Evolutionary conservation across 345 rosid species (phyloP), one percentile per base, ranked within the genome.

Genomic region (Viola odorata): DNA sequence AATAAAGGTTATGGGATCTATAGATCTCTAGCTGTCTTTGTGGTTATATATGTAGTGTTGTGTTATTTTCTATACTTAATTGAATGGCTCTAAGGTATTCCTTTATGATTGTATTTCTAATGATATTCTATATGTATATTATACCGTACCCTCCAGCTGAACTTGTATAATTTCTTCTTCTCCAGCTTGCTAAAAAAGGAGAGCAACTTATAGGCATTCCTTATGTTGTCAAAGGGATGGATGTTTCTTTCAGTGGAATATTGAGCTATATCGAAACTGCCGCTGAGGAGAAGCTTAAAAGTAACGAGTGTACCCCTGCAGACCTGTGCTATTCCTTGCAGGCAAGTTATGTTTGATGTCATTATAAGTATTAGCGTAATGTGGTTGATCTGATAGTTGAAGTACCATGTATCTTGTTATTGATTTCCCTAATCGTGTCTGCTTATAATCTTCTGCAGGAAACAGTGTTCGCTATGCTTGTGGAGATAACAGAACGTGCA

Each of bases 151-250:
- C n/a, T n/a, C n/a, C n/a, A n/a, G n/a, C 5, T 45, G 3, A 16
- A 44, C 14, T 57, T 55, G 41, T 41, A 55, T 68, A 8, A 41
- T 23, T 63, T 66, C 15, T 65, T 63, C 38, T 66, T 41, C 50
- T 50, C 45, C 80, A 90, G 99, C 92, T 94, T 56, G 99, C 97
- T 0, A 94, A 94, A 85, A 88, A 88, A 75, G 99, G 99, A 50
- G 96, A 85, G 11, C 65, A 83, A 45, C 91, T 94, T 75, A 82
- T 91, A 7, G 97, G 91, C 67, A 85, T 94, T 32, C 99, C 99
- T 3, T 91, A 88, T 52, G 95, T 80, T 64, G 97, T 94, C 49
- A 91, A 94, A 82, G 97, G 99, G 53, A 94, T 94, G 99, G 95
- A 94, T 79, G 97, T 90, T 47, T 90, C 97, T 3, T 90, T 94